Evolutionary conservation across 768 basidiomycete species (phyloP).

Genomic region (Tulasnella sp.): DNA sequence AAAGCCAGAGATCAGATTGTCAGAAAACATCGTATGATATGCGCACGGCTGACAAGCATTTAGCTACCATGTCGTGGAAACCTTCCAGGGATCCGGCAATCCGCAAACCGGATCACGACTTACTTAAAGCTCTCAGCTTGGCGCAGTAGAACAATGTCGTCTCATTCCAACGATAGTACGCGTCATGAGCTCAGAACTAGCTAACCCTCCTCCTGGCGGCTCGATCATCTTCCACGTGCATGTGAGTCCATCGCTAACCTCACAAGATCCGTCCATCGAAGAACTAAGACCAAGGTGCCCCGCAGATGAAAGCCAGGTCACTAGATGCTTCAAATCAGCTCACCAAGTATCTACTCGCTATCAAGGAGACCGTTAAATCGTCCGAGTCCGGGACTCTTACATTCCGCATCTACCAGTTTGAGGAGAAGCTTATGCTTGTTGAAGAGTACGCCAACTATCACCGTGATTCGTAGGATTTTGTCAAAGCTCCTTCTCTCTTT

Average conservation of each 20-base stretch:
- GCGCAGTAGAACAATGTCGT: not conserved
- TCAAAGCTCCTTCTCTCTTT: not conserved
- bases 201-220: not conserved
- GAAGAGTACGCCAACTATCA: not conserved
- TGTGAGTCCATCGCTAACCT: not conserved
- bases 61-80: not conserved
- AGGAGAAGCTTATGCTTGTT: not conserved
- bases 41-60: too few species aligned
- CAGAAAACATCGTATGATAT: too few species aligned
- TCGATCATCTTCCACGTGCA: not conserved
- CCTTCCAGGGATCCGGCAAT: not conserved
- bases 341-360: not conserved
- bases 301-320: not conserved
- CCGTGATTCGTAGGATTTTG: not conserved
- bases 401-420: not conserved
- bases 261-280: too few species aligned
- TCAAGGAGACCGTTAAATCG: not conserved
- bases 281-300: too few species aligned
- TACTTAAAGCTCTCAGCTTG: not conserved
- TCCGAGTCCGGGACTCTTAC: not conserved
- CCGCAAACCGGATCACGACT: not conserved
- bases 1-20: too few species aligned
- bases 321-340: not conserved
- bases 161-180: not conserved
- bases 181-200: not conserved